Conservation (phyloP, 805 yeast species). For the Grigorovia humatica region DNA sequence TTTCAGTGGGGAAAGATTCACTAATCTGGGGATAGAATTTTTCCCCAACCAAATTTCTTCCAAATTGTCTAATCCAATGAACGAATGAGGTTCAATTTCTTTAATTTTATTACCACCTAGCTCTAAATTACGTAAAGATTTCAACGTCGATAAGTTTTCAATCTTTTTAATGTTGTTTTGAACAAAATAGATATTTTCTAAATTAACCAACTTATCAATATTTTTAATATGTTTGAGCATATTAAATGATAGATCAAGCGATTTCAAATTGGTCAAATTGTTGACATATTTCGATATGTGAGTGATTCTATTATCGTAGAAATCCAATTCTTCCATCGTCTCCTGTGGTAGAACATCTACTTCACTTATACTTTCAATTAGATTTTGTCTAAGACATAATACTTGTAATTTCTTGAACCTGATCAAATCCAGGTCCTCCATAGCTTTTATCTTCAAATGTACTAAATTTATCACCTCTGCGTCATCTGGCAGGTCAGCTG, state of each 20-base stretch:
- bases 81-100: constrained; percentile 33
- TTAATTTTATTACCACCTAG: constrained; percentile 75
- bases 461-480: constrained; percentile 52
- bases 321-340: constrained; percentile 64
- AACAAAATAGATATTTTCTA: constrained; percentile 71
- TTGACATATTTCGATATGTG: constrained; percentile 69
- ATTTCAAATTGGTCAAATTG: constrained; percentile 44
- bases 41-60: constrained; percentile 89
- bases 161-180: constrained; percentile 77
- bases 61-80: constrained; percentile 45
- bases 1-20: constrained; percentile 48
- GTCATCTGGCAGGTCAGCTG: constrained; percentile 47
- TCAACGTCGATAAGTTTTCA: constrained; percentile 49
- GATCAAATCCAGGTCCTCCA: constrained; percentile 49
- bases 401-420: constrained; percentile 49
- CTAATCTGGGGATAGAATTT: constrained; percentile 56
- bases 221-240: constrained; percentile 79
- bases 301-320: constrained; percentile 84
- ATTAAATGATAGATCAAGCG: constrained; percentile 80
- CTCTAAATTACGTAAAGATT: constrained; percentile 58
- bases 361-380: constrained; percentile 62
- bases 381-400: constrained; percentile 74
- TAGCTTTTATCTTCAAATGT: constrained; percentile 55
- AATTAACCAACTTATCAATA: constrained; percentile 46
- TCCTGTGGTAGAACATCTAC: constrained; percentile 50